Percentiles rank a stretch among this genome's conserved stretches.
Evolutionary conservation across 2,329 filamentous ascomycete species (phyloP).

Genomic region (Aureobasidium sp.): DNA sequence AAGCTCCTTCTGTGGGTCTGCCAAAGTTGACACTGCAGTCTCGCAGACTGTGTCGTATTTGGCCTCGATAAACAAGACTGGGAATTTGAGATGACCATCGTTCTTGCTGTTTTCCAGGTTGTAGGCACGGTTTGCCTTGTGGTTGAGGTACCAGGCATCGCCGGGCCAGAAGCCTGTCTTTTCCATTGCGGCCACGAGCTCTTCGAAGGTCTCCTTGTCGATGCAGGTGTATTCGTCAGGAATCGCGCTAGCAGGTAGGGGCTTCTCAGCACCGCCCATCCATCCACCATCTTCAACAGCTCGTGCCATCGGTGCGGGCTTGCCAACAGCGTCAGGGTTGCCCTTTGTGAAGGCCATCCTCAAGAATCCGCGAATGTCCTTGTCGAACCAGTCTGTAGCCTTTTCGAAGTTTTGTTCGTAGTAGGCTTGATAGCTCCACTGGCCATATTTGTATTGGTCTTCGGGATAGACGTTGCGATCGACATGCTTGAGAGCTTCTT

Average conservation of each 20-base stretch:
- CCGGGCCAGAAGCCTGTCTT: constrained; percentile 35
- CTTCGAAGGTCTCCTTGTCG: constrained; percentile 26
- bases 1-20: constrained; percentile 29
- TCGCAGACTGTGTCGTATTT: constrained; percentile 35
- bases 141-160: constrained; percentile 39
- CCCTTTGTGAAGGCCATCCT: constrained; percentile 24
- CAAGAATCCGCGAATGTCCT: constrained; percentile 23
- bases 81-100: constrained; percentile 29
- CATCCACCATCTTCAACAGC: constrained; percentile 27
- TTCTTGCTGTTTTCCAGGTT: constrained; percentile 32
- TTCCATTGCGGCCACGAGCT: constrained; percentile 31
- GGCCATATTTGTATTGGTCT: constrained; percentile 35
- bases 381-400: constrained; percentile 17
- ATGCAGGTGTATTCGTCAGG: constrained; percentile 25
- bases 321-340: constrained; percentile 23
- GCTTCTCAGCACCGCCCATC: constrained; percentile 26
- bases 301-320: constrained; percentile 22
- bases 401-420: constrained; percentile 27
- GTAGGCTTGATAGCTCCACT: constrained; percentile 31
- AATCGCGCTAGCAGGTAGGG: constrained; percentile 25
- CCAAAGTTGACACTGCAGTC: constrained; percentile 28
- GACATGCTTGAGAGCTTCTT: constrained; percentile 29
- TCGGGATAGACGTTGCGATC: constrained; percentile 42
- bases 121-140: constrained; percentile 22
- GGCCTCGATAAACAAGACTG: constrained; percentile 35